phyloP scores from a whole-genome alignment of 495 filamentous ascomycete species.

The Rhizodiscina lignyota region DNA sequence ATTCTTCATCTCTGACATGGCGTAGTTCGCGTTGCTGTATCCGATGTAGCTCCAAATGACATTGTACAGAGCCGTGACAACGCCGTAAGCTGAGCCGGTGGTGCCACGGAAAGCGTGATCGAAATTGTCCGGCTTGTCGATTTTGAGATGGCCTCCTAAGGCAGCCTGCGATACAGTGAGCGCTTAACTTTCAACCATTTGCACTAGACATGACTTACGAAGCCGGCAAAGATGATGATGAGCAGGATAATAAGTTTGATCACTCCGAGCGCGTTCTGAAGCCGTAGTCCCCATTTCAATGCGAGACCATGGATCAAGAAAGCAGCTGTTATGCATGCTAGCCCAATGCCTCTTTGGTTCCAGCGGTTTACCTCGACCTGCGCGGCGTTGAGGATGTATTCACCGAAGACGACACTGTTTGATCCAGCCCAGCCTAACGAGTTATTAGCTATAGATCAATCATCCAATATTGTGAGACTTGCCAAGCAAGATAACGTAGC shows the following conservation, averaged over 20 bases:
- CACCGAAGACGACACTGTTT: slow-evolving; percentile 53
- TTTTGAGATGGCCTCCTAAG: slow-evolving; percentile 33
- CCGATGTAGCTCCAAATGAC: slow-evolving; percentile 55
- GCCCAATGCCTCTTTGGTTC: slow-evolving; percentile 4
- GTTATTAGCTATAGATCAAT: no score
- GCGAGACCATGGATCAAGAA: not conserved
- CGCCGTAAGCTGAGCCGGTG: slow-evolving; percentile 37
- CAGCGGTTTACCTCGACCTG: slow-evolving; percentile 5
- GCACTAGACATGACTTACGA: no score
- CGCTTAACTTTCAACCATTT: no score
- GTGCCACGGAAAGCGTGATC: slow-evolving; percentile 45
- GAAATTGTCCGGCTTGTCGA: slow-evolving; percentile 48
- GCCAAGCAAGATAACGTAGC: slow-evolving; percentile 38
- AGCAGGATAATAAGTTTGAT: slow-evolving; percentile 1
- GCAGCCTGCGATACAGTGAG: no score
- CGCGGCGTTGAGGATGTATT: slow-evolving; percentile 38
- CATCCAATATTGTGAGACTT: no score
- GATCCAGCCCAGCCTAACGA: slow-evolving; percentile 27
- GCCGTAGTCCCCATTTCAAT: slow-evolving; percentile 1
- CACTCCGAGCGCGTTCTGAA: not conserved
- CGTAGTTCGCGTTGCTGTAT: slow-evolving; percentile 44
- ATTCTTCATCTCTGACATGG: slow-evolving; percentile 35
- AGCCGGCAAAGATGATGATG: slow-evolving; percentile 2
- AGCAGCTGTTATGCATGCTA: not conserved
- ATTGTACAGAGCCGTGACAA: slow-evolving; percentile 46